phyloP scores from a whole-genome alignment of 345 rosid species.

The Linum lewisii region DNA sequence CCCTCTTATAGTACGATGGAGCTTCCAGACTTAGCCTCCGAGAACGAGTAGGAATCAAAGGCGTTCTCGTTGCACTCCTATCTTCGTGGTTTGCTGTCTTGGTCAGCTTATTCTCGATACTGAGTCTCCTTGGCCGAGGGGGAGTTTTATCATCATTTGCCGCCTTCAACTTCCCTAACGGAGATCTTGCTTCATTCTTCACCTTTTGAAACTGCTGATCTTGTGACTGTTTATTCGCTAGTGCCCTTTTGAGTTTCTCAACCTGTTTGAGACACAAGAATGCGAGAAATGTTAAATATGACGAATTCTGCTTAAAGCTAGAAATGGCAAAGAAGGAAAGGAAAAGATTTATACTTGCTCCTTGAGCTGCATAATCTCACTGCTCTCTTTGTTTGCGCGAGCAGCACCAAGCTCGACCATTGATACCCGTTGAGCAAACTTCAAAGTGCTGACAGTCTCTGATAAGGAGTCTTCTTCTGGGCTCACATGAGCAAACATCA shows the following conservation, averaged over 20 bases:
- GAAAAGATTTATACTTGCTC: slow-evolving; percentile 42
- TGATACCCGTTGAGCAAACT: slow-evolving; percentile 85
- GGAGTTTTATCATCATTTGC: slow-evolving; percentile 62
- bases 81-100: slow-evolving; percentile 29
- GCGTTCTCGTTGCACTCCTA: slow-evolving; percentile 40
- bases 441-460: slow-evolving; percentile 79
- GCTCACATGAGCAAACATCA: slow-evolving; percentile 91
- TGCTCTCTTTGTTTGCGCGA: slow-evolving; percentile 64
- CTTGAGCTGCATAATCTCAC: slow-evolving; percentile 71
- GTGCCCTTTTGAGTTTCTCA: slow-evolving; percentile 74
- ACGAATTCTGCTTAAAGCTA: no score
- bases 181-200: slow-evolving; percentile 41
- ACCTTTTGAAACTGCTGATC: slow-evolving; percentile 22
- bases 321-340: no score
- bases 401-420: slow-evolving; percentile 81
- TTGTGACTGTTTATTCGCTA: slow-evolving; percentile 45
- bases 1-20: slow-evolving; percentile 32
- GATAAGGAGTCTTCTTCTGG: slow-evolving; percentile 75
- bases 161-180: slow-evolving; percentile 24
- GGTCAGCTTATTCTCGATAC: slow-evolving; percentile 42
- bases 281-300: no score
- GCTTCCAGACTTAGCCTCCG: slow-evolving; percentile 63
- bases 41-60: slow-evolving; percentile 34
- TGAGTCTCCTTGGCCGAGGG: slow-evolving; percentile 53
- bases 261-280: slow-evolving; percentile 32